Conservation (phyloP, 1,139 yeast genomes). For the Kazachstania sp. region DNA sequence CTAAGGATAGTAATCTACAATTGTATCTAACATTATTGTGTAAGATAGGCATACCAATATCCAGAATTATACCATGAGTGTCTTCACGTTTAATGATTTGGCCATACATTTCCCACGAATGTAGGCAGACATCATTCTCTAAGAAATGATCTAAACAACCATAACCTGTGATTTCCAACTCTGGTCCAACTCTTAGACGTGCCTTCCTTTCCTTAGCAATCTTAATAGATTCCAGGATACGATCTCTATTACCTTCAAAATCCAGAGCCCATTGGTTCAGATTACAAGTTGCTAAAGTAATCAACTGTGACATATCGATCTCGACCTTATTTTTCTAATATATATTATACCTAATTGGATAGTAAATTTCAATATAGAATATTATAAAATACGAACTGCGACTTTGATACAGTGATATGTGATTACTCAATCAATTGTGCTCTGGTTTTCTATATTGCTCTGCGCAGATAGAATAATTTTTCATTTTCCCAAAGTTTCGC, state of each 20-base stretch:
- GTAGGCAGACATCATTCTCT: slow-evolving; percentile 80
- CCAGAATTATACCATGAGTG: slow-evolving; percentile 70
- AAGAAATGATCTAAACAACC: slow-evolving; percentile 94
- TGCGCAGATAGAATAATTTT: no score
- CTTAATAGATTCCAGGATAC: slow-evolving; percentile 72
- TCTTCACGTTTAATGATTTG: slow-evolving; percentile 58
- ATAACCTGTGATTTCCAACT: slow-evolving; percentile 85
- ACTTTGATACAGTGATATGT: no score
- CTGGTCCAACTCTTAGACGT: slow-evolving; percentile 88
- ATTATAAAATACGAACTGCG: not conserved
- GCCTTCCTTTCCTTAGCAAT: slow-evolving; percentile 75
- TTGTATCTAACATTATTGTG: slow-evolving; percentile 86
- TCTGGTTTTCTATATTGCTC: no score
- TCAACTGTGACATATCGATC: slow-evolving; percentile 40
- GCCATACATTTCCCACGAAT: slow-evolving; percentile 90
- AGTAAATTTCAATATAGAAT: not conserved
- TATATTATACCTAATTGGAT: not conserved
- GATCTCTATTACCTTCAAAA: slow-evolving; percentile 90
- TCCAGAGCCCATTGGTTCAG: slow-evolving; percentile 98
- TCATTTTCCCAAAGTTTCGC: no score
- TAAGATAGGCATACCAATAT: slow-evolving; percentile 88
- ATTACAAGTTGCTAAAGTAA: slow-evolving; percentile 55
- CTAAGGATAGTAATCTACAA: slow-evolving; percentile 75
- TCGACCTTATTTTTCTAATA: not conserved
- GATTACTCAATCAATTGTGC: no score